These are phyloP conservation scores for Cladosporium sp. DNA, from an alignment of 2,329 filamentous ascomycete genomes.

Conservation along the genomic window DNA sequence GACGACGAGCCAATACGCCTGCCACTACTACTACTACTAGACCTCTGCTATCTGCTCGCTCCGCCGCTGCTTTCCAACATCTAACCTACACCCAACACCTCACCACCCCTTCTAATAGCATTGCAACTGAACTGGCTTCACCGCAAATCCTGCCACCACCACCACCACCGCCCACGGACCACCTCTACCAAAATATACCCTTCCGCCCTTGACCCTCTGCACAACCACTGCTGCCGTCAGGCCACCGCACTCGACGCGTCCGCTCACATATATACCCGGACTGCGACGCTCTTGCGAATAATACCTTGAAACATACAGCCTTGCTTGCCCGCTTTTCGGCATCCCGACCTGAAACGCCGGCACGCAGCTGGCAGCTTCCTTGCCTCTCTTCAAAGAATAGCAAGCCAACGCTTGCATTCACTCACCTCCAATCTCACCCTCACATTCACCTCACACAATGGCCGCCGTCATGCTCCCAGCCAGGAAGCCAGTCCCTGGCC, in stretches of 20 bases:
- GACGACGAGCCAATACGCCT: background rate
- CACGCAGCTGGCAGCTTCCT: slow-evolving; percentile 15
- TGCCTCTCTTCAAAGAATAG: slow-evolving; percentile 1
- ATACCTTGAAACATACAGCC: background rate
- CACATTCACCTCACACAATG: slow-evolving; percentile 18
- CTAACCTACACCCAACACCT: background rate
- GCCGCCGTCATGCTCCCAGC: slow-evolving; percentile 19
- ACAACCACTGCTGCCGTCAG: background rate
- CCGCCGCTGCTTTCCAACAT: background rate
- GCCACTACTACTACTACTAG: background rate
- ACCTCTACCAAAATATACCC: background rate
- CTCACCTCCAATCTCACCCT: background rate
- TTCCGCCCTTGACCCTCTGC: background rate
- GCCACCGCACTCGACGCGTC: background rate
- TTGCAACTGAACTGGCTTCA: background rate
- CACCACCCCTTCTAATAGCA: background rate
- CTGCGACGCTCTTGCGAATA: background rate
- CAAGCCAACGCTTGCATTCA: background rate
- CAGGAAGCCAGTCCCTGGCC: slow-evolving; percentile 19
- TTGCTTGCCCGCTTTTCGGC: background rate
- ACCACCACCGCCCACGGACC: background rate
- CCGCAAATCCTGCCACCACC: background rate
- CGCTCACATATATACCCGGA: background rate
- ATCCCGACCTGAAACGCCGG: slow-evolving; percentile 13
- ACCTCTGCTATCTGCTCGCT: background rate